phyloP scores from a whole-genome alignment of 495 filamentous ascomycete species.

The Amniculicola lignicola region DNA sequence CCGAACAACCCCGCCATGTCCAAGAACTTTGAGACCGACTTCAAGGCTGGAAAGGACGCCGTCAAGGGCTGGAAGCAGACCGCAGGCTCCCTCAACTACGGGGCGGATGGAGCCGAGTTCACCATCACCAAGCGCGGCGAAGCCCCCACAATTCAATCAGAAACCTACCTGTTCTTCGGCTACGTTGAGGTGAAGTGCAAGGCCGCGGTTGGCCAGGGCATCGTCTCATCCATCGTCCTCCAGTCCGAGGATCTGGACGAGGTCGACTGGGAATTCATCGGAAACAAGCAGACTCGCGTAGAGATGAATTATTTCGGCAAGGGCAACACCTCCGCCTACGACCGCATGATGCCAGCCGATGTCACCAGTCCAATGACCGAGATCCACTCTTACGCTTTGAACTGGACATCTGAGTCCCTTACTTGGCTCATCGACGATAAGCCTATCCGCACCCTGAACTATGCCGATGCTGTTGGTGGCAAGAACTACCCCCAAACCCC shows the following conservation, averaged over 20 bases:
- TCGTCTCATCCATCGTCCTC: slow-evolving; percentile 79
- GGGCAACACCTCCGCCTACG: slow-evolving; percentile 64
- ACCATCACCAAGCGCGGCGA: slow-evolving; percentile 67
- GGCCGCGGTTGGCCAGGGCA: slow-evolving; percentile 67
- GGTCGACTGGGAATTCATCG: slow-evolving; percentile 67
- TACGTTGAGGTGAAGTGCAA: slow-evolving; percentile 68
- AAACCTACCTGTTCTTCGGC: slow-evolving; percentile 78
- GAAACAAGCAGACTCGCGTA: slow-evolving; percentile 58
- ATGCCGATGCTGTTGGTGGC: slow-evolving; percentile 55
- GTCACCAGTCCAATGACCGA: slow-evolving; percentile 52
- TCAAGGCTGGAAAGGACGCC: slow-evolving; percentile 55
- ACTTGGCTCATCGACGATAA: slow-evolving; percentile 71
- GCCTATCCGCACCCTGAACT: slow-evolving; percentile 63
- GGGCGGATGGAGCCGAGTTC: slow-evolving; percentile 61
- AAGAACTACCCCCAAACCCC: slow-evolving; percentile 79
- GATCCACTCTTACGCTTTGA: slow-evolving; percentile 79
- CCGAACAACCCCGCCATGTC: slow-evolving; percentile 62
- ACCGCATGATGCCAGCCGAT: slow-evolving; percentile 58
- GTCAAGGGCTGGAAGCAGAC: slow-evolving; percentile 59
- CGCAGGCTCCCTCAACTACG: slow-evolving; percentile 55
- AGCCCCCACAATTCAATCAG: slow-evolving; percentile 68
- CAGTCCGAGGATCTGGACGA: slow-evolving; percentile 85
- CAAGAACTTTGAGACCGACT: slow-evolving; percentile 59
- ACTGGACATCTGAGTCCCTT: slow-evolving; percentile 71
- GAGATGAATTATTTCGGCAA: slow-evolving; percentile 89